A percentile compares a stretch with the other conserved stretches of the same genome.
These are phyloP conservation scores for Populus hybrid DNA, from an alignment of 441 rosid genomes.

Conservation along the genomic window DNA sequence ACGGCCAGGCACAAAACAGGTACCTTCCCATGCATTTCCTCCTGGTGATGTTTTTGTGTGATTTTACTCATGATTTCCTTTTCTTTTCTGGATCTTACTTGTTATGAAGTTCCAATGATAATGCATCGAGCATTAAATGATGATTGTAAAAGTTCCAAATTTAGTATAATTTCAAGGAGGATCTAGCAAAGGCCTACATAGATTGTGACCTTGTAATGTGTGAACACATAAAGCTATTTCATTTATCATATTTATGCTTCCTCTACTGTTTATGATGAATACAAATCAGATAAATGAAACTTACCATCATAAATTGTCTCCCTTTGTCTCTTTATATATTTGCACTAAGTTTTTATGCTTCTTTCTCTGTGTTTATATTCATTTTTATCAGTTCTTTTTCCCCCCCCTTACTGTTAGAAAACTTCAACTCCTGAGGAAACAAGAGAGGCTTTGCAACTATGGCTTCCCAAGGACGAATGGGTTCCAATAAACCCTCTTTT, in stretches of 20 bases:
- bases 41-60: neutral
- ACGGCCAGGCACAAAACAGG: slow-evolving; percentile 63
- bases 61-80: no score
- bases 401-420: slow-evolving; percentile 38
- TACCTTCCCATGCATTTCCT: slow-evolving; percentile 13
- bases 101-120: neutral
- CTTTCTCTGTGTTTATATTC: neutral
- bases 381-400: neutral
- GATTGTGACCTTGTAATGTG: neutral
- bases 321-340: neutral
- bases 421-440: slow-evolving; percentile 90
- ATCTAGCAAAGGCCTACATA: neutral
- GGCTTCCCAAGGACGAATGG: slow-evolving; percentile 99
- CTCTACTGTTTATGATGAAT: neutral
- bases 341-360: neutral
- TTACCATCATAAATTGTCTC: neutral
- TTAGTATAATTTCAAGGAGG: neutral
- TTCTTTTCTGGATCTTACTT: neutral
- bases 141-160: neutral
- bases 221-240: neutral
- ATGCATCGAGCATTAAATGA: neutral
- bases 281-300: slow-evolving; percentile 1
- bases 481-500: slow-evolving; percentile 85
- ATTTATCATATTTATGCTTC: neutral
- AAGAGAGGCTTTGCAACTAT: slow-evolving; percentile 70